A percentile compares a stretch with the other conserved stretches of the same genome.
phyloP scores from a whole-genome alignment of 2,329 filamentous ascomycete species.

The Thelonectria discophora region DNA sequence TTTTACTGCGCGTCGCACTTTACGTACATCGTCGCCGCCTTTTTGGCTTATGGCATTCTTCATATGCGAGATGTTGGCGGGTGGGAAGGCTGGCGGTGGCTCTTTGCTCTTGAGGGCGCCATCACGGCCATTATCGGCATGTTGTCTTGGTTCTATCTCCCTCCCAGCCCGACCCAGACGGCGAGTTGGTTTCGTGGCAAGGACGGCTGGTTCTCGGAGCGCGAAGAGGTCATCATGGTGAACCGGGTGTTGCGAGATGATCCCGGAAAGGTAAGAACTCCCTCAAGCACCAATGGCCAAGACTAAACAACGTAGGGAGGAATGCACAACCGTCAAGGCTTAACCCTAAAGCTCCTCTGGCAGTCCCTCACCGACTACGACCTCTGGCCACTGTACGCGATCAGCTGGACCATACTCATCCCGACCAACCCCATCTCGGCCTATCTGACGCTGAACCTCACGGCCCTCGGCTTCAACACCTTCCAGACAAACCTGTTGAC shows the following conservation, averaged over 20 bases:
- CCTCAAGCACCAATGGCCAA: rapidly evolving
- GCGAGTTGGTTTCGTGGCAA: conserved; percentile 60
- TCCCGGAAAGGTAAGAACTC: conserved; percentile 50
- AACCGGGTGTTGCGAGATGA: conserved; percentile 66
- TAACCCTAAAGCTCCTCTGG: conserved; percentile 59
- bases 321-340: conserved; percentile 66
- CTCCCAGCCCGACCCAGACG: conserved; percentile 53
- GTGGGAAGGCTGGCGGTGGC: conserved; percentile 65
- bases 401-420: conserved; percentile 40
- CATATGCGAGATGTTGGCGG: conserved; percentile 60
- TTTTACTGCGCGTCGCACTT: conserved; percentile 64
- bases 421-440: conserved; percentile 36
- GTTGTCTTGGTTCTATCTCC: conserved; percentile 34
- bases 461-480: conserved; percentile 58
- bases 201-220: conserved; percentile 64
- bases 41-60: conserved; percentile 57
- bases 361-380: conserved; percentile 62
- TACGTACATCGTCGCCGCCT: conserved; percentile 14
- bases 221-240: conserved; percentile 63
- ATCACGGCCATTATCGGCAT: conserved; percentile 44
- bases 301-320: conserved; percentile 50
- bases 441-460: conserved; percentile 62
- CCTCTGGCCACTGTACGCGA: conserved; percentile 48
- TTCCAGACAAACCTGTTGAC: conserved; percentile 65
- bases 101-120: conserved; percentile 54